These are phyloP conservation scores for Fraxinus sp. DNA, from an alignment of 305 asterid species.

Conservation along the genomic window DNA sequence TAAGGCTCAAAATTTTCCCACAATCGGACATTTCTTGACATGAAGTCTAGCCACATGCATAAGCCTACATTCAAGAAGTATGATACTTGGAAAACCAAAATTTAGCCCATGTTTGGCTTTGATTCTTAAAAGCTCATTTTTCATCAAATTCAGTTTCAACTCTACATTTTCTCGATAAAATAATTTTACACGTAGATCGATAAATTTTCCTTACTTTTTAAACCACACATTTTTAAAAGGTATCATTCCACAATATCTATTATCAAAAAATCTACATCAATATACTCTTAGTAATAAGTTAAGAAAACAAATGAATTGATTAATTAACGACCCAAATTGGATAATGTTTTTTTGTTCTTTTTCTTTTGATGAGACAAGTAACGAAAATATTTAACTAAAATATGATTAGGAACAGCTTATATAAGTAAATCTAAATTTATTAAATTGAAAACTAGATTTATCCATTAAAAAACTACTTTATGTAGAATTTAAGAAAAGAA, in stretches of 20 bases:
- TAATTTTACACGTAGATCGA: no score
- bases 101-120: neutral
- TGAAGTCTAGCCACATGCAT: neutral
- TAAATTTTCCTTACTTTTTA: no score
- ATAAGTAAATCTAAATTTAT: neutral
- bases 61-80: neutral
- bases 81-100: neutral
- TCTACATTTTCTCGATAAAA: neutral
- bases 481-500: slow-evolving; percentile 48
- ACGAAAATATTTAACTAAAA: neutral
- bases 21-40: neutral
- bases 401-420: neutral
- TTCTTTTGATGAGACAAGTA: neutral
- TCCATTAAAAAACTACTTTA: slow-evolving; percentile 25
- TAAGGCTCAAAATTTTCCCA: neutral
- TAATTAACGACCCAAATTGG: neutral
- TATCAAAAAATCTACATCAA: neutral
- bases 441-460: neutral
- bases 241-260: neutral
- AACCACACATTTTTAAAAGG: neutral
- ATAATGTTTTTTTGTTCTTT: neutral
- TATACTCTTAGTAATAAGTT: neutral
- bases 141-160: neutral
- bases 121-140: no score
- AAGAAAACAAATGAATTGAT: neutral